phyloP scores from a whole-genome alignment of 1,284 basidiomycete species.

The Puccinia polysora region DNA sequence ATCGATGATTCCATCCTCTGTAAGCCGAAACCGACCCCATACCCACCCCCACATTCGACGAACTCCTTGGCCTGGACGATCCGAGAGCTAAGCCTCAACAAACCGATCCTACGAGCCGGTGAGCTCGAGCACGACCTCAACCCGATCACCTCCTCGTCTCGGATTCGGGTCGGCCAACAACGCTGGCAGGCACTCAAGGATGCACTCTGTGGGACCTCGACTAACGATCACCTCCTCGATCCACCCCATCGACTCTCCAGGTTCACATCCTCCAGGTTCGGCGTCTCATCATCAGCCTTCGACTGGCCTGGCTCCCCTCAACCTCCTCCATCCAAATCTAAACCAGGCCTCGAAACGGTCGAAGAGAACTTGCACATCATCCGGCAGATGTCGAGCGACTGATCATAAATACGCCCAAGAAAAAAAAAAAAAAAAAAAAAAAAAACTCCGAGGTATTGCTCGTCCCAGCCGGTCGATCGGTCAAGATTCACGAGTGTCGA shows the following conservation, averaged over 20 bases:
- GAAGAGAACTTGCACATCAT: slow-evolving; percentile 31
- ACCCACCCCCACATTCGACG: neutral
- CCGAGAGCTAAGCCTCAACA: slow-evolving; percentile 13
- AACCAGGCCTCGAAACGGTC: slow-evolving; percentile 31
- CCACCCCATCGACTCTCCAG: neutral
- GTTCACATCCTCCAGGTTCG: slow-evolving; percentile 17
- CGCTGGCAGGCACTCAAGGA: slow-evolving; percentile 34
- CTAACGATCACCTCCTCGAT: neutral
- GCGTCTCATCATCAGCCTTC: no score
- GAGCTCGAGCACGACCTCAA: slow-evolving; percentile 37
- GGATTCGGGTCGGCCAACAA: slow-evolving; percentile 18
- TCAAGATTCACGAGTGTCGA: no score
- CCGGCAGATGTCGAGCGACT: no score
- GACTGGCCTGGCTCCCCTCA: neutral
- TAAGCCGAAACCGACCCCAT: slow-evolving; percentile 25
- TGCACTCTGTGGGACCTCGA: slow-evolving; percentile 25
- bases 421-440: no score
- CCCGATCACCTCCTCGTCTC: neutral
- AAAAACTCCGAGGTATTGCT: no score
- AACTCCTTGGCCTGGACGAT: slow-evolving; percentile 15
- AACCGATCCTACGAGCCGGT: slow-evolving; percentile 18
- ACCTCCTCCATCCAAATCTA: slow-evolving; percentile 5
- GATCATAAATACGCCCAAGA: no score
- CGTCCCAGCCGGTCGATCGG: no score
- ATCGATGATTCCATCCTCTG: slow-evolving; percentile 39